Base-by-base conservation (phyloP, 192 early-diverging fungal genomes). In the Coemansia sp. region DNA sequence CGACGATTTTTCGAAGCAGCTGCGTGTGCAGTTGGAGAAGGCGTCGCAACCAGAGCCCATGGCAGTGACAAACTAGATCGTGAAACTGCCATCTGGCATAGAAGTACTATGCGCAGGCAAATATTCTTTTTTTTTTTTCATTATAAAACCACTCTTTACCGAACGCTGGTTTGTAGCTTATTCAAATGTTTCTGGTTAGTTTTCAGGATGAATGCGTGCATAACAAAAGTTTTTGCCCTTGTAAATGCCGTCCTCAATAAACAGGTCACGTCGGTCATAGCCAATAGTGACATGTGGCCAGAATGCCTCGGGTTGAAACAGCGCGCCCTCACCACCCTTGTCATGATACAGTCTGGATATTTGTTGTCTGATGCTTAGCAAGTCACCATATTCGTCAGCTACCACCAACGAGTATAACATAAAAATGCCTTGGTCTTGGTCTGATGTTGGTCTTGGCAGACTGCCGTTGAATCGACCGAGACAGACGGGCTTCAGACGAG, bases 1-100 rank as follows among this genome's bases (percentile, higher is more conserved):
- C 63, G 94, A 96, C 74, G 94, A 94, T 59, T 96, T 96, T 76
- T 90, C 94, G n/a, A 85, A 88, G 75, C 94, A 96, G 82, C 78
- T 96, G 23, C 84, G 84, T 27, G 72, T 57, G 6, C 72, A 78
- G 54, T 75, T 83, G 36, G 74, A 66, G 19, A 73, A 74, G 59
- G 62, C 63, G 25, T 68, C 72, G 10, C 71, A 71, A 32, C 65
- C 75, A 5, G 68, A 74, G 60, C 60, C 76, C 9, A 82, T 74
- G 64, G 54, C 66, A 7, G 62, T 74, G 54, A 61, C 80, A 20
- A 76, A 66, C 61, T 82, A 78, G 51, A 25, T 31, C 19, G 59
- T 11, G 10, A 32, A 36, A 14, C 39, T 17, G 14, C 5, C 39
- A 14, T 46, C 14, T 46, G 39, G 39, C 11, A 24, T 29, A 21